Base-by-base conservation (phyloP, 2,329 filamentous ascomycete genomes). In the Aspergillus transmontanensis region DNA sequence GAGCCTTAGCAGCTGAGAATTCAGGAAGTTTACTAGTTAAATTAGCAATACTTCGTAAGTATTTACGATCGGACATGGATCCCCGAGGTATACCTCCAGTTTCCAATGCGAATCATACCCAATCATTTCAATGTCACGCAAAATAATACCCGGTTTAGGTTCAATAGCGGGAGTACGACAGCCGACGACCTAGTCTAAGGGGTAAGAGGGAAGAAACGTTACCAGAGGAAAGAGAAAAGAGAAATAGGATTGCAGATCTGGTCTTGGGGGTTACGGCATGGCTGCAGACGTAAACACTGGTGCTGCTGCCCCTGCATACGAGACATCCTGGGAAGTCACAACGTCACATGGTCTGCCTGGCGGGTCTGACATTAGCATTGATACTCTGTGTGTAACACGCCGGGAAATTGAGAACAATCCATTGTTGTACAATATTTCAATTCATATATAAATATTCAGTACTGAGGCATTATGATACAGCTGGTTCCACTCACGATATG, bases 291-390 rank as follows among this genome's bases (percentile, higher is more conserved):
- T 39, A 43, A 32, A 21, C 30, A 46, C 32, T 11, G 19, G 48
- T 51, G 48, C 14, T 51, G 32, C 41, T 60, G 58, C 58, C 58
- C 58, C 58, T 60, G 58, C 58, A 60, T 60, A 60, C 58, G 58
- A 60, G 50, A 21, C 48, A 51, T 51, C 48, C 48, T 51, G n/a
- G 12, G 26, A 56, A 43, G 23, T 26, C 32, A 11, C 41, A 12
- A 30, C 23, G 51, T 55, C 36, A 57, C 41, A 57, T 57, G 41
- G 41, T 46, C 55, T 45, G 9, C 16, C 19, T 19, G 14, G 12
- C 34, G 34, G 34, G 26, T 28, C 23, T 50, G 6, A 4, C 23
- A 11, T 7, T 28, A 14, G 46, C 6, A 0, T n/a, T 14, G 48
- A 12, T 26, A 30, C 19, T 16, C 30, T 11, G 16, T 51, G 26